A percentile compares a stretch with the other conserved stretches of the same genome.
These are phyloP conservation scores for Solanum medicagineum DNA, from an alignment of 257 asterid genomes.

Conservation along the genomic window DNA sequence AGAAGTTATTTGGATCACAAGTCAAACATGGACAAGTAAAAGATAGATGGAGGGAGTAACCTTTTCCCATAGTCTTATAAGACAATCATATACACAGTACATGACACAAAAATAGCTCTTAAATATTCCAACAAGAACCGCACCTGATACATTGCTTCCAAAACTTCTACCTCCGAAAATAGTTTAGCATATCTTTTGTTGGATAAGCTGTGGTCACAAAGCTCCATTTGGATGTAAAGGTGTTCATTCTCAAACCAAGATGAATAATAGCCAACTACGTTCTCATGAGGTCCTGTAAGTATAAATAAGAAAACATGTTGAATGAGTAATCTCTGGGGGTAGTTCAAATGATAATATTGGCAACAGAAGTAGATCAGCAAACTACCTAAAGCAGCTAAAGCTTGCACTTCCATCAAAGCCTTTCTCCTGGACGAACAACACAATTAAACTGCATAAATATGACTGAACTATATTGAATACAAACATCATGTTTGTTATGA, in stretches of 20 bases:
- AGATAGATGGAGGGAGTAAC: background rate
- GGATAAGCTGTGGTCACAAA: constrained; percentile 81
- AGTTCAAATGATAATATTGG: background rate
- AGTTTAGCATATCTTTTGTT: constrained; percentile 19
- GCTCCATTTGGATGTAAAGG: constrained; percentile 86
- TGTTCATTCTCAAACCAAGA: constrained; percentile 92
- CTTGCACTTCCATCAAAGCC: constrained; percentile 98
- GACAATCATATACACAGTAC: background rate
- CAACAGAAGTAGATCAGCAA: background rate
- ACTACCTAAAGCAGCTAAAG: constrained; percentile 80
- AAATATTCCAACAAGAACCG: background rate
- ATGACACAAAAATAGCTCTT: background rate
- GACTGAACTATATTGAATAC: background rate
- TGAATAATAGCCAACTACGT: constrained; percentile 66
- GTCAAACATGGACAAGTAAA: background rate
- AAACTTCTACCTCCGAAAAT: constrained; percentile 49
- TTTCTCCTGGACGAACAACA: constrained; percentile 41
- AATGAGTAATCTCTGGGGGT: background rate
- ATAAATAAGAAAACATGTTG: background rate
- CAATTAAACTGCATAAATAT: background rate
- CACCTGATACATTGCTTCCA: constrained; percentile 83
- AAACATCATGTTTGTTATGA: background rate
- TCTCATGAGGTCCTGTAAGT: constrained; percentile 70
- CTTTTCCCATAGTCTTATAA: background rate
- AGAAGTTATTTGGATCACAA: background rate